These are phyloP conservation scores for Pseudogymnoascus sp. DNA, from an alignment of 2,329 filamentous ascomycete species.

Conservation along the genomic window DNA sequence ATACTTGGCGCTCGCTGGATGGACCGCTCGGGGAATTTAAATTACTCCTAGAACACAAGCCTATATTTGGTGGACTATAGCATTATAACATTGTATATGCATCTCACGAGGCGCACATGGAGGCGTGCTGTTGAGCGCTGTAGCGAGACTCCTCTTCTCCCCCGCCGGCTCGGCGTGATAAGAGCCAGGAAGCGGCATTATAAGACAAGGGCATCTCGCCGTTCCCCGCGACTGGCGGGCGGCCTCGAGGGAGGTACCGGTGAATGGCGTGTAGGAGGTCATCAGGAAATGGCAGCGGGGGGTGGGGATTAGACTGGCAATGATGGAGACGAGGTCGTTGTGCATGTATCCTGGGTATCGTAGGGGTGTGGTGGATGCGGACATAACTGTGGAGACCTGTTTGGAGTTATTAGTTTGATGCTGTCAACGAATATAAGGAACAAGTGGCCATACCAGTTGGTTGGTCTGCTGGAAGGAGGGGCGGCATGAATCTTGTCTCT, in stretches of 20 bases:
- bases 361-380: constrained; percentile 90
- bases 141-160: neutral
- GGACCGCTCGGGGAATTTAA: neutral
- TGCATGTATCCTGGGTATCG: constrained; percentile 99
- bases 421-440: neutral
- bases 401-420: neutral
- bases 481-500: too few species aligned
- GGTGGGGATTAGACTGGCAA: constrained; percentile 91
- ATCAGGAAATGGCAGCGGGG: constrained; percentile 97
- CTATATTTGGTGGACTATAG: neutral
- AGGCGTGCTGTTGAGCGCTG: neutral
- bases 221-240: too few species aligned
- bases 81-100: neutral
- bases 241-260: constrained; percentile 89
- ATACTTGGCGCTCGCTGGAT: neutral
- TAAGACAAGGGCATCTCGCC: neutral
- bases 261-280: constrained; percentile 97
- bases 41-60: neutral
- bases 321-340: constrained; percentile 94
- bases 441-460: constrained; percentile 59
- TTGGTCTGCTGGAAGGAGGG: constrained; percentile 97
- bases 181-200: neutral
- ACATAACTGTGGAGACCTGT: constrained; percentile 95
- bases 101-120: neutral
- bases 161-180: neutral